Base-by-base conservation (phyloP, 257 asterid species). In the Coffea canephora region DNA sequence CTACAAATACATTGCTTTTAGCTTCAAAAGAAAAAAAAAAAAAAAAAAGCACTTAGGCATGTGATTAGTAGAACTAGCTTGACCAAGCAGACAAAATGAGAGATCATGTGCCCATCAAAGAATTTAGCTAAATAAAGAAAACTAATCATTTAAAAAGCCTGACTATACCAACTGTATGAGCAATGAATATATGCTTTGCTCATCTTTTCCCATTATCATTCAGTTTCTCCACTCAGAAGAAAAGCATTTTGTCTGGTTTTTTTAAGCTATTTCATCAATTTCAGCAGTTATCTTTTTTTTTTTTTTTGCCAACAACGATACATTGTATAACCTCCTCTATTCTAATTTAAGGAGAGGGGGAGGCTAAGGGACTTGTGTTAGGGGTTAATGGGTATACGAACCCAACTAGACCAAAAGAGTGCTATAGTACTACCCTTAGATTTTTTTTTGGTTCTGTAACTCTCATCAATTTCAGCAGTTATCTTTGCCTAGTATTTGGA, bases 1-100 rank as follows among this genome's bases (percentile, higher is more conserved):
- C 75, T 81, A 76, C 76, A 83, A 80, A 82, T 64, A 83, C 82
- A 82, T 64, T 71, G 57, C 81, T 70, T 85, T 87, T 80, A 70
- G 78, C 75, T 84, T 21, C 31, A 50, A n/a, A 61, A 57, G 69
- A 69, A 66, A 13, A 27, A 27, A 27, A 27, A 27, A 27, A 27
- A 27, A 27, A 27, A 45, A 11, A 31, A 31, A 45, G 11, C 1
- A 39, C 43, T 57, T 15, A 71, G 52, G 65, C 84, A 71, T 71
- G 84, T 85, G 84, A 82, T 57, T 79, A 52, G 52, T 76, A 75
- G 57, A 39, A 66, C 52, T 59, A 45, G 77, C 82, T 82, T 82
- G 65, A 39, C 86, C 48, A 77, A 69, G 57, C 84, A 77, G 82
- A 71, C 43, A 39, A 82, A 76, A 67, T 76, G 76, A 69, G 43